phyloP scores from a whole-genome alignment of 1,284 basidiomycete species.

The Fomes fomentarius region DNA sequence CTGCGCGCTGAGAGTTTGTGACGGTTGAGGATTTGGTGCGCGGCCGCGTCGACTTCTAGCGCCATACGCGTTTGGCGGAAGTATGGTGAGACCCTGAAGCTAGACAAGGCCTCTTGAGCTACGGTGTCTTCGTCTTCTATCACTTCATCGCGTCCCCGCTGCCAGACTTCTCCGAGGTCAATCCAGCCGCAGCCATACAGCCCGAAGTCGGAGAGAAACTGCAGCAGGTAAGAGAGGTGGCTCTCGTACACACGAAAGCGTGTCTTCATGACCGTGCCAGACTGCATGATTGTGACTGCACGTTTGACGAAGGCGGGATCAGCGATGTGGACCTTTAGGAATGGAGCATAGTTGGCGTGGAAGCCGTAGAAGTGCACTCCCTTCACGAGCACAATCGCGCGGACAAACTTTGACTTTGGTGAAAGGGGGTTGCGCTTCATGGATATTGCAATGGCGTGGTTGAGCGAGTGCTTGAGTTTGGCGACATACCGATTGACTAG shows the following conservation, averaged over 20 bases:
- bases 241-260: conserved; percentile 86
- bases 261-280: conserved; percentile 80
- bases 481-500: conserved; percentile 72
- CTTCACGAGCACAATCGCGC: conserved; percentile 85
- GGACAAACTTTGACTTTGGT: conserved; percentile 61
- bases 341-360: conserved; percentile 84
- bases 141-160: conserved; percentile 46
- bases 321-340: conserved; percentile 84
- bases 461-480: conserved; percentile 71
- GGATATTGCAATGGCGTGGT: conserved; percentile 77
- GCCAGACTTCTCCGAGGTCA: conserved; percentile 64
- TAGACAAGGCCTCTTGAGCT: neutral
- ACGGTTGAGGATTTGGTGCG: conserved; percentile 88
- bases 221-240: conserved; percentile 87
- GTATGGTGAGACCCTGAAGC: conserved; percentile 53
- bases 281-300: conserved; percentile 75
- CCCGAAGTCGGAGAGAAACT: conserved; percentile 96
- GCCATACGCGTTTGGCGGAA: conserved; percentile 72
- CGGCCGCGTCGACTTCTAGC: conserved; percentile 85
- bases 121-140: conserved; percentile 10
- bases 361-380: conserved; percentile 98
- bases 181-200: conserved; percentile 95
- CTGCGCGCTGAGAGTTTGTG: conserved; percentile 65
- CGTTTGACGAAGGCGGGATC: conserved; percentile 75
- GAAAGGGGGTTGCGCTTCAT: conserved; percentile 65